These are phyloP conservation scores for Ophiostoma perfectum DNA, from an alignment of 2,329 filamentous ascomycete species.

Conservation along the genomic window DNA sequence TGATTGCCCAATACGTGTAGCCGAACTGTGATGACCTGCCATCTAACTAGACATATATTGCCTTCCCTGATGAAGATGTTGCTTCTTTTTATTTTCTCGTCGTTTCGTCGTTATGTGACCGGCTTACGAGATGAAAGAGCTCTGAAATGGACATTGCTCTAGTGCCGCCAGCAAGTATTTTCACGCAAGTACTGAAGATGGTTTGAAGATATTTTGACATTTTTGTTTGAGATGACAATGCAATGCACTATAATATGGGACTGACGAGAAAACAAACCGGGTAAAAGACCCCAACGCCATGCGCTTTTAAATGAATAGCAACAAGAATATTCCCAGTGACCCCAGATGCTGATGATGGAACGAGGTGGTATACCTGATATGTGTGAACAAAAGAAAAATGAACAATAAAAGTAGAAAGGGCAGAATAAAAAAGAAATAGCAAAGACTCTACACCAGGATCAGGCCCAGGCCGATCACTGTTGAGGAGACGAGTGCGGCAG, in stretches of 20 bases:
- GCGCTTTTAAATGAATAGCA: conserved; percentile 11
- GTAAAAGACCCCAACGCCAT: conserved; percentile 13
- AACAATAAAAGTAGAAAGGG: conserved; percentile 40
- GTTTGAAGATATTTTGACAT: not conserved
- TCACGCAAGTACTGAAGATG: no score
- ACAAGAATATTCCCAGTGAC: not conserved
- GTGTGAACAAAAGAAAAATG: not conserved
- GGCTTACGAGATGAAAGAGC: no score
- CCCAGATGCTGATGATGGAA: not conserved
- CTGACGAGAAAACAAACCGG: not conserved
- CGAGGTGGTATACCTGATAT: conserved; percentile 2
- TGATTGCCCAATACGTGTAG: no score
- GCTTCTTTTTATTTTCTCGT: no score
- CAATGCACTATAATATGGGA: not conserved
- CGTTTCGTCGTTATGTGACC: no score
- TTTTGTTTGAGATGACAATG: not conserved
- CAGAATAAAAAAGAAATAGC: conserved; percentile 29
- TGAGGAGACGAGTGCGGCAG: conserved; percentile 16
- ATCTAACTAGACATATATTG: no score
- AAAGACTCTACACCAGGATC: conserved; percentile 33
- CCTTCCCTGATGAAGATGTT: no score
- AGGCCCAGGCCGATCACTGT: conserved; percentile 19
- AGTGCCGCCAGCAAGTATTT: no score
- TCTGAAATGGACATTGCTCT: no score
- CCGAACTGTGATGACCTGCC: no score